phyloP scores from a whole-genome alignment of 2,329 filamentous ascomycete species.

The Colletotrichum agaves region DNA sequence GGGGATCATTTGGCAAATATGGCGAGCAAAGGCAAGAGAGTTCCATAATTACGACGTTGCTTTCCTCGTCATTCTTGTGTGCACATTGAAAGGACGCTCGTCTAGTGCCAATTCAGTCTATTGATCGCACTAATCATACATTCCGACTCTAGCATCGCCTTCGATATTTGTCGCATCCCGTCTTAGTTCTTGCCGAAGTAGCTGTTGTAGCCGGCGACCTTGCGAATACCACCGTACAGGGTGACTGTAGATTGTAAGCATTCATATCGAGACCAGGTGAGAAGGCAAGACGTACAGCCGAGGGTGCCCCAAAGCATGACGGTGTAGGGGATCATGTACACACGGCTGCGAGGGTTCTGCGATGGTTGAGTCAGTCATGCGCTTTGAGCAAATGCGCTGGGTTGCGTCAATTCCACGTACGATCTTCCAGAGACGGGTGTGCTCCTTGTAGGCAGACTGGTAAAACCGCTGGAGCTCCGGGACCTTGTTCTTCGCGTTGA shows the following conservation, averaged over 20 bases:
- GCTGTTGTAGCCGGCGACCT: conserved; percentile 82
- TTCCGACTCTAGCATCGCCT: background rate
- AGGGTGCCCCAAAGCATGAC: conserved; percentile 70
- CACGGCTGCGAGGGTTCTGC: conserved; percentile 72
- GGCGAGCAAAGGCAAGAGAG: conserved; percentile 22
- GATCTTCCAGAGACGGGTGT: conserved; percentile 81
- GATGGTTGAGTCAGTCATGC: conserved; percentile 21
- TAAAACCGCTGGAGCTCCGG: conserved; percentile 79
- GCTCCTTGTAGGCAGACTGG: conserved; percentile 76
- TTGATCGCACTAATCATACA: conserved; percentile 33
- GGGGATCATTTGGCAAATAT: conserved; percentile 18
- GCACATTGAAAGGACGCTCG: background rate
- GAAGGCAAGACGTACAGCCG: conserved; percentile 62
- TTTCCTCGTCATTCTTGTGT: background rate
- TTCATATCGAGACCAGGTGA: conserved; percentile 5
- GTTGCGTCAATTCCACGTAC: conserved; percentile 62
- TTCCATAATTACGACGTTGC: conserved; percentile 4
- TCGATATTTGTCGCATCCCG: conserved; percentile 1
- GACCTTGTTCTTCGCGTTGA: conserved; percentile 82
- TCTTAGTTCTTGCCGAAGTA: conserved; percentile 73
- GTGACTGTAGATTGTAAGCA: conserved; percentile 52
- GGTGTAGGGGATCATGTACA: conserved; percentile 76
- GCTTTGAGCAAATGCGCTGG: background rate
- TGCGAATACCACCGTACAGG: conserved; percentile 79
- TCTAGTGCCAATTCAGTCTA: conserved; percentile 27